Conservation (phyloP, 306 rosid species). For the Begonia peltatifolia region DNA sequence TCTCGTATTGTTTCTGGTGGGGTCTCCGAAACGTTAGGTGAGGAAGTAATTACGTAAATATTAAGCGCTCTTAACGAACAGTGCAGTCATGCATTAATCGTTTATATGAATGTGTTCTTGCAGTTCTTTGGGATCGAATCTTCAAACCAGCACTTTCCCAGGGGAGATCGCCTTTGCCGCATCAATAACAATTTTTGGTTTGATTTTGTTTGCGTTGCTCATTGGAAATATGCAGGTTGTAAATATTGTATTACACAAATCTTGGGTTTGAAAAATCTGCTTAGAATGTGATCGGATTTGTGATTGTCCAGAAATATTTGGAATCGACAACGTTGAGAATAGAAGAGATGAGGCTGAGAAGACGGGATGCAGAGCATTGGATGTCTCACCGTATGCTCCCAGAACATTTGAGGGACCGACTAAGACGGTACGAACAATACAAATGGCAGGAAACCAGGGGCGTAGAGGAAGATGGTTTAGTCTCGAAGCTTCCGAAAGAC, state of each 20-base stretch:
- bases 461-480: conserved; percentile 56
- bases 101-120: conserved; percentile 10
- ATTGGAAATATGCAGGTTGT: conserved; percentile 90
- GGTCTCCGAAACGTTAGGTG: conserved; percentile 75
- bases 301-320: conserved; percentile 46
- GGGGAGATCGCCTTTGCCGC: conserved; percentile 56
- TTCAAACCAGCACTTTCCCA: conserved; percentile 43
- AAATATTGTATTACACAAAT: too few species aligned
- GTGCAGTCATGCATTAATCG: not conserved
- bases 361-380: conserved; percentile 81
- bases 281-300: not conserved
- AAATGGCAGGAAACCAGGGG: conserved; percentile 95
- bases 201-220: conserved; percentile 63
- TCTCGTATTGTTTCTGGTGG: conserved; percentile 91
- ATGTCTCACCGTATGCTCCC: conserved; percentile 92
- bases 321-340: conserved; percentile 73
- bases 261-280: too few species aligned
- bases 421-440: conserved; percentile 66
- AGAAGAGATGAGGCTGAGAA: conserved; percentile 76
- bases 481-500: conserved; percentile 75
- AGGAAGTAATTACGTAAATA: conserved; percentile 2
- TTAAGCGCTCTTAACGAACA: not conserved
- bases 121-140: conserved; percentile 83
- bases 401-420: conserved; percentile 38
- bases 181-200: conserved; percentile 47